Evolutionary conservation across 345 rosid species (phyloP).

Genomic region (Laguncularia racemosa): DNA sequence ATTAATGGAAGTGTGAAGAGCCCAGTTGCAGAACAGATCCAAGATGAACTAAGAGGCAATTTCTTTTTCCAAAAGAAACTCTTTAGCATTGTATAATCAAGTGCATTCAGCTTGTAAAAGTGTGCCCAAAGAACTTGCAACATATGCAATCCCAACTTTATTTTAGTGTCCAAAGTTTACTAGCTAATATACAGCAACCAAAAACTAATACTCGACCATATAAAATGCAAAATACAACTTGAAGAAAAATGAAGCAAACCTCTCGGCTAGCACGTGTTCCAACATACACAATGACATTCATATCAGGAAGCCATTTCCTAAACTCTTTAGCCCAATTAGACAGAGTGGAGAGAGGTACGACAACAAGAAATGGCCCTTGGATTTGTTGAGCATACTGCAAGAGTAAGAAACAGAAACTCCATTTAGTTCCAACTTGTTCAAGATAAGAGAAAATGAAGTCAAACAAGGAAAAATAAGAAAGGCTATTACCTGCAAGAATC

Average conservation of each 20-base stretch:
- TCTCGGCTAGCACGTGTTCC: slow-evolving; percentile 99
- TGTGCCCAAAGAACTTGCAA: too few species aligned
- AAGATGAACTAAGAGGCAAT: too few species aligned
- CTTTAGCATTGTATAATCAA: too few species aligned
- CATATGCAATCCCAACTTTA: too few species aligned
- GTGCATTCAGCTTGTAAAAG: too few species aligned
- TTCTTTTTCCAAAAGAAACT: too few species aligned
- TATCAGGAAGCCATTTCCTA: slow-evolving; percentile 92
- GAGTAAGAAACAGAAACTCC: background rate
- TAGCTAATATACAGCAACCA: too few species aligned
- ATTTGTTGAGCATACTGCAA: slow-evolving; percentile 88
- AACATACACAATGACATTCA: slow-evolving; percentile 91
- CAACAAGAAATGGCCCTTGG: slow-evolving; percentile 97
- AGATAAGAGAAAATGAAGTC: background rate
- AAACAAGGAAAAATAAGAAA: slow-evolving; percentile 1
- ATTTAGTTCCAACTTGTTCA: background rate
- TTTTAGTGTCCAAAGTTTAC: too few species aligned
- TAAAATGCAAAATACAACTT: background rate
- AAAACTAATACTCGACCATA: too few species aligned
- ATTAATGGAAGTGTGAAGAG: too few species aligned
- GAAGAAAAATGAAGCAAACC: slow-evolving; percentile 36
- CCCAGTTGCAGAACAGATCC: too few species aligned
- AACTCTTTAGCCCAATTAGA: slow-evolving; percentile 99
- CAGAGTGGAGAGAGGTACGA: slow-evolving; percentile 93
- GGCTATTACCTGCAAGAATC: slow-evolving; percentile 78